Evolutionary conservation across 1,139 yeast species (phyloP).

Genomic region (Candida pseudoviswanathii): DNA sequence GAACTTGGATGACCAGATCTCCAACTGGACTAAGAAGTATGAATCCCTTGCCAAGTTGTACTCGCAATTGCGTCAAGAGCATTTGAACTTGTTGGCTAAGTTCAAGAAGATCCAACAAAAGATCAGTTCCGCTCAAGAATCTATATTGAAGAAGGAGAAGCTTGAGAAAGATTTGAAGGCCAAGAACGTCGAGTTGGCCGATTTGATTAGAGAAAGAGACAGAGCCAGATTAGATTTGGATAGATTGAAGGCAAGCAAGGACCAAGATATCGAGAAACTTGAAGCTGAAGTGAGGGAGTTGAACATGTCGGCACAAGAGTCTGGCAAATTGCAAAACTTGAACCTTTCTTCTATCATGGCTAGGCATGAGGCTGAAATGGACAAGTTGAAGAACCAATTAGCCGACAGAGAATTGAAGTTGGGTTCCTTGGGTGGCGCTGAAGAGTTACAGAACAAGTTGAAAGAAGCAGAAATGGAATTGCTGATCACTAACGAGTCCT

Average conservation of each 20-base stretch:
- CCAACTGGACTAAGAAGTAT: slow-evolving; percentile 82
- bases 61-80: slow-evolving; percentile 91
- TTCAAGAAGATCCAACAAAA: slow-evolving; percentile 86
- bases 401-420: slow-evolving; percentile 28
- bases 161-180: slow-evolving; percentile 83
- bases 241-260: slow-evolving; percentile 65
- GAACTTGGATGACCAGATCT: slow-evolving; percentile 73
- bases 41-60: slow-evolving; percentile 88
- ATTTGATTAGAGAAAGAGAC: slow-evolving; percentile 86
- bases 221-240: slow-evolving; percentile 85
- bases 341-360: slow-evolving; percentile 63
- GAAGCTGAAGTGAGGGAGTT: slow-evolving; percentile 68
- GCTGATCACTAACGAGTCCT: slow-evolving; percentile 77
- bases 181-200: slow-evolving; percentile 86
- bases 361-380: slow-evolving; percentile 62
- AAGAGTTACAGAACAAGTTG: slow-evolving; percentile 49
- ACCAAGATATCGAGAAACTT: slow-evolving; percentile 66
- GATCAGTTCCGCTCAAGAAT: slow-evolving; percentile 92
- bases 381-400: slow-evolving; percentile 42
- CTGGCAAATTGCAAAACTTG: slow-evolving; percentile 68
- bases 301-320: slow-evolving; percentile 59
- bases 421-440: slow-evolving; percentile 20
- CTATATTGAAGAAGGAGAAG: slow-evolving; percentile 80
- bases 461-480: slow-evolving; percentile 77
- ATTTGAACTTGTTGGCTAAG: slow-evolving; percentile 74